Evolutionary conservation across 1,284 basidiomycete genomes (phyloP).

Genomic region (Hemileia vastatrix): DNA sequence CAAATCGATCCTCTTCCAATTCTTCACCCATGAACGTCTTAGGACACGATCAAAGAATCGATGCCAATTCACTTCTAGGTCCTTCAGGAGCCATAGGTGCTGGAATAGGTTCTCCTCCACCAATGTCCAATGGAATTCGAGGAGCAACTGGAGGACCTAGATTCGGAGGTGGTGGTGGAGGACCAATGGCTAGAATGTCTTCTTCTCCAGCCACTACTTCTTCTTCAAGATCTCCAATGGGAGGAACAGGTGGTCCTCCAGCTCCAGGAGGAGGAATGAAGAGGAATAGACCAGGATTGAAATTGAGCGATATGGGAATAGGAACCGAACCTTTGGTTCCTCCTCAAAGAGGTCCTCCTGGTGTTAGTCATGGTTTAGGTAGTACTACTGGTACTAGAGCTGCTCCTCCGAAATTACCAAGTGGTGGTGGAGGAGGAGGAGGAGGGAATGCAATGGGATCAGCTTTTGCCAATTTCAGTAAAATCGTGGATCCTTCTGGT

Average conservation of each 20-base stretch:
- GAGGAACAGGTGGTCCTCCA: slow-evolving; percentile 21
- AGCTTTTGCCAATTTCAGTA: slow-evolving; percentile 41
- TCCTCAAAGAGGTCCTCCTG: slow-evolving; percentile 6
- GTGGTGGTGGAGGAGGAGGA: slow-evolving; percentile 5
- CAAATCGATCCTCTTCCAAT: slow-evolving; percentile 26
- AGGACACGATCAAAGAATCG: slow-evolving; percentile 34
- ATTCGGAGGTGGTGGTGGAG: slow-evolving; percentile 24
- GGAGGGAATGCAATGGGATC: slow-evolving; percentile 28
- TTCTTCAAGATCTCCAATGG: slow-evolving; percentile 21
- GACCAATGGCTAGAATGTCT: slow-evolving; percentile 1
- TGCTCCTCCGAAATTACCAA: slow-evolving; percentile 30
- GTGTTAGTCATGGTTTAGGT: background rate
- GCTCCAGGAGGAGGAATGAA: background rate
- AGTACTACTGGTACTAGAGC: slow-evolving; percentile 27
- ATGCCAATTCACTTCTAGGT: slow-evolving; percentile 31
- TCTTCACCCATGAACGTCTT: slow-evolving; percentile 24
- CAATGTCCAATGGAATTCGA: background rate
- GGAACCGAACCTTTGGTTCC: slow-evolving; percentile 1
- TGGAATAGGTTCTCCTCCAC: slow-evolving; percentile 2
- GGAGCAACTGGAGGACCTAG: slow-evolving; percentile 25
- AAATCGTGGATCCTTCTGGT: no score
- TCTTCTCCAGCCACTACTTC: background rate
- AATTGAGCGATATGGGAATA: slow-evolving; percentile 35
- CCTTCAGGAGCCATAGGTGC: background rate
- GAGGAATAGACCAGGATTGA: slow-evolving; percentile 31